phyloP scores from a whole-genome alignment of 768 basidiomycete genomes.

The Sarcodon sp. region DNA sequence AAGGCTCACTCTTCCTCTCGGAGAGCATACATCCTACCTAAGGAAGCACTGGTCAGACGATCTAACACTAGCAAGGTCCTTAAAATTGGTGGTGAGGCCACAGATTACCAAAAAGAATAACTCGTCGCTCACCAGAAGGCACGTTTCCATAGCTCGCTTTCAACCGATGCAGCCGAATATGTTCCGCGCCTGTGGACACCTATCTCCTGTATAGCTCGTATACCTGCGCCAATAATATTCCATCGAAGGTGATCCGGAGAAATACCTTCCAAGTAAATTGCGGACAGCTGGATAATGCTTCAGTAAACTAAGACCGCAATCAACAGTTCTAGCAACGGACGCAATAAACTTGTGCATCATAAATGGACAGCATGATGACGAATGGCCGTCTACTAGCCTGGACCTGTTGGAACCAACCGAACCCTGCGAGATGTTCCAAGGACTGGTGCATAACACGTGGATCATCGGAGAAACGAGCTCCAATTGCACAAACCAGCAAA shows the following conservation, averaged over 20 bases:
- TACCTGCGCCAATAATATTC: slow-evolving; percentile 27
- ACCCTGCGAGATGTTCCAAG: neutral
- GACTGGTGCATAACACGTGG: slow-evolving; percentile 18
- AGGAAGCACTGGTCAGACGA: slow-evolving; percentile 25
- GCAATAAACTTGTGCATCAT: slow-evolving; percentile 1
- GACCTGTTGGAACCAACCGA: neutral
- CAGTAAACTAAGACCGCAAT: neutral
- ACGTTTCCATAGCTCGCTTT: slow-evolving; percentile 68
- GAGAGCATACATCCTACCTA: slow-evolving; percentile 53
- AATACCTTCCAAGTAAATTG: slow-evolving; percentile 3
- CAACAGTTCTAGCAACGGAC: slow-evolving; percentile 2
- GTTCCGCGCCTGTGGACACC: slow-evolving; percentile 58
- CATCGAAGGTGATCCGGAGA: slow-evolving; percentile 3
- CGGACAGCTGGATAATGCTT: slow-evolving; percentile 3
- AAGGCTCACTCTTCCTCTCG: slow-evolving; percentile 56
- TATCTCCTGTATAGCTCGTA: slow-evolving; percentile 42
- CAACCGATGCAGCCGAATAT: slow-evolving; percentile 32
- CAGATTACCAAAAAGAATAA: slow-evolving; percentile 19
- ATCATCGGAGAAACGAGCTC: slow-evolving; percentile 29
- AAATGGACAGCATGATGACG: neutral
- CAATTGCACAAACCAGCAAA: slow-evolving; percentile 43
- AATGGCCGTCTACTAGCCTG: no score
- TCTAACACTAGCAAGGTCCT: slow-evolving; percentile 13
- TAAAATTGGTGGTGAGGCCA: slow-evolving; percentile 17
- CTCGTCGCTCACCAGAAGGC: slow-evolving; percentile 47